Evolutionary conservation across 2,329 filamentous ascomycete genomes (phyloP).

Genomic region (Conoideocrella luteorostrata): DNA sequence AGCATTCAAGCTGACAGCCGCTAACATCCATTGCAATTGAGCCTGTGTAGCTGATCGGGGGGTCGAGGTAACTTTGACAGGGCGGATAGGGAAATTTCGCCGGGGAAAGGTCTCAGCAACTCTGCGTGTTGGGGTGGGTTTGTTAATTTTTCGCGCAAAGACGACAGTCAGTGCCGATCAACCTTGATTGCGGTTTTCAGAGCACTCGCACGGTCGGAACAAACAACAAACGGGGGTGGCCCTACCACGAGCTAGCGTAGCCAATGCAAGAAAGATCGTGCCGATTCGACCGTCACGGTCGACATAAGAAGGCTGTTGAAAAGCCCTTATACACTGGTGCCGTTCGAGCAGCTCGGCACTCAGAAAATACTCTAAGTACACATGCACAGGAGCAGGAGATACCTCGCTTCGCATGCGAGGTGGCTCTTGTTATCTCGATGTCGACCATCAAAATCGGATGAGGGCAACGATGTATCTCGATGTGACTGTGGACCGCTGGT

Average conservation of each 20-base stretch:
- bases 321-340: too few relatives aligned
- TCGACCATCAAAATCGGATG: neutral
- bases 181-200: neutral
- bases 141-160: neutral
- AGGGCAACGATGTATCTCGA: too few relatives aligned
- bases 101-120: too few relatives aligned
- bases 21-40: too few relatives aligned
- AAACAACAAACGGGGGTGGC: neutral
- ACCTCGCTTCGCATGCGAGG: too few relatives aligned
- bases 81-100: too few relatives aligned
- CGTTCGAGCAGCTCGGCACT: too few relatives aligned
- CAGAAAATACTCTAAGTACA: too few relatives aligned
- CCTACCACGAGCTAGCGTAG: neutral
- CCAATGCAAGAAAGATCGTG: neutral
- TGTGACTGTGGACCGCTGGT: neutral
- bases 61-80: neutral
- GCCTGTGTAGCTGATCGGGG: neutral
- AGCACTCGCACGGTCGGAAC: neutral
- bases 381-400: too few relatives aligned
- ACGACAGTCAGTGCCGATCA: conserved; percentile 4
- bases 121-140: too few relatives aligned
- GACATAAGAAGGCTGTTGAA: too few relatives aligned
- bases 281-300: too few relatives aligned
- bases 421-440: neutral
- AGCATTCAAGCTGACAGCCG: neutral